These are phyloP conservation scores for Fusarium graminum DNA, from an alignment of 2,329 filamentous ascomycete genomes.

Conservation along the genomic window DNA sequence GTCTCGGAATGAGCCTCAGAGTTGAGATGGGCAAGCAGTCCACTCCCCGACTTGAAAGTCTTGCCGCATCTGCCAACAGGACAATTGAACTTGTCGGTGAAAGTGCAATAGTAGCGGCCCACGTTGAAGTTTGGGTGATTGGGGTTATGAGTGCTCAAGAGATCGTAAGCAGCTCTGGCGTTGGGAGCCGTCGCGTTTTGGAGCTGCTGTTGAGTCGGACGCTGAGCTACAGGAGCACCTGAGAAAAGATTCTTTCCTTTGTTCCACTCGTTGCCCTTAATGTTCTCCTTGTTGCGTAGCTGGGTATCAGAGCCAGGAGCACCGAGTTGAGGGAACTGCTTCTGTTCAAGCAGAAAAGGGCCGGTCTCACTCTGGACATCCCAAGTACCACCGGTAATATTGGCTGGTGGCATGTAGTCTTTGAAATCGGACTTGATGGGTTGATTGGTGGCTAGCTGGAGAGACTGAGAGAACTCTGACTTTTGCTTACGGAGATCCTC, in stretches of 20 bases:
- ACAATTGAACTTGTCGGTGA: conserved; percentile 64
- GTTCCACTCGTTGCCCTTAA: conserved; percentile 33
- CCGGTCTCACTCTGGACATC: background rate
- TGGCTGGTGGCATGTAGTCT: conserved; percentile 43
- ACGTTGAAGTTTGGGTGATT: conserved; percentile 61
- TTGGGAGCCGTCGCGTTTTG: conserved; percentile 28
- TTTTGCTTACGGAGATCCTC: conserved; percentile 55
- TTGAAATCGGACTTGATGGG: conserved; percentile 49
- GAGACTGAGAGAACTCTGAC: conserved; percentile 52
- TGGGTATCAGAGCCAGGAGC: conserved; percentile 5
- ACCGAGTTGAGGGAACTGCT: conserved; percentile 37
- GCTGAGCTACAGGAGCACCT: conserved; percentile 38
- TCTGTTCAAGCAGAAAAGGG: conserved; percentile 21
- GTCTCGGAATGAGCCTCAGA: conserved; percentile 57
- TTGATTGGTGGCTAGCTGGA: conserved; percentile 48
- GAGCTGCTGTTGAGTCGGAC: conserved; percentile 40
- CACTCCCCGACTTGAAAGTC: conserved; percentile 53
- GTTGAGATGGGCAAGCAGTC: conserved; percentile 59
- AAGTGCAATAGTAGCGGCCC: conserved; percentile 60
- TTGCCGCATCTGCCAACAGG: conserved; percentile 66
- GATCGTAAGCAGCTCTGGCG: conserved; percentile 20
- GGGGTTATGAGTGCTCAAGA: conserved; percentile 59
- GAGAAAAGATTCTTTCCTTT: conserved; percentile 43
- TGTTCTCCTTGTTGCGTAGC: conserved; percentile 11
- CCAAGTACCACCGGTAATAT: background rate